Percentiles rank a stretch among this genome's conserved stretches.
Evolutionary conservation across 441 rosid genomes (phyloP).

Genomic region (Populus hybrid): DNA sequence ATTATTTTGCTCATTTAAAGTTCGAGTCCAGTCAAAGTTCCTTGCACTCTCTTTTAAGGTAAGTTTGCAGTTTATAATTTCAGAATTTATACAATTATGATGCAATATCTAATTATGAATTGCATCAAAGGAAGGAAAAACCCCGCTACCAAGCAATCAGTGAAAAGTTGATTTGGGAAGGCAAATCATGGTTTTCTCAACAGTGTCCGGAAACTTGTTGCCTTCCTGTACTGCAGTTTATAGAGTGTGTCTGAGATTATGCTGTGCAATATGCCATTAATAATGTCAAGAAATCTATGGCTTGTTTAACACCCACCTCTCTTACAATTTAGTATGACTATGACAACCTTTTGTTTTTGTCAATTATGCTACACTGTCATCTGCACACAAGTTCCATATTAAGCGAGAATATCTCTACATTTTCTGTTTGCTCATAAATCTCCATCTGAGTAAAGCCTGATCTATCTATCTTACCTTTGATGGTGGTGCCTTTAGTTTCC

Average conservation of each 20-base stretch:
- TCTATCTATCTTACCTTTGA: not conserved
- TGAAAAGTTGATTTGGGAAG: not conserved
- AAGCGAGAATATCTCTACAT: not conserved
- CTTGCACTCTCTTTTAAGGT: not conserved
- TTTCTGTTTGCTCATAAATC: not conserved
- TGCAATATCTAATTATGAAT: not conserved
- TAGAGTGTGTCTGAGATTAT: not conserved
- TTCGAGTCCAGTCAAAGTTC: constrained; percentile 7
- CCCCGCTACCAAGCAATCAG: not conserved
- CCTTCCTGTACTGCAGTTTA: not conserved
- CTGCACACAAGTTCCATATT: not conserved
- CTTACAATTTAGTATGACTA: not conserved
- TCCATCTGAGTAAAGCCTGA: not conserved
- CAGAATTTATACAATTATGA: not conserved
- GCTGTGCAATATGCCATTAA: not conserved
- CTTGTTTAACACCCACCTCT: not conserved
- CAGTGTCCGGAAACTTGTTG: not conserved
- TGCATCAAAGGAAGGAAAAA: not conserved
- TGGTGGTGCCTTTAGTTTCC: not conserved
- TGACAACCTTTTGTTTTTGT: too few species aligned
- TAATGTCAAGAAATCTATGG: not conserved
- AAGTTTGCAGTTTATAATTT: not conserved
- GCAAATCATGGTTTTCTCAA: too few species aligned
- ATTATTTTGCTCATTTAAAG: not conserved
- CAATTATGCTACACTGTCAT: not conserved